phyloP scores from a whole-genome alignment of 805 yeast genomes.

The Priceomyces fermenticarens region DNA sequence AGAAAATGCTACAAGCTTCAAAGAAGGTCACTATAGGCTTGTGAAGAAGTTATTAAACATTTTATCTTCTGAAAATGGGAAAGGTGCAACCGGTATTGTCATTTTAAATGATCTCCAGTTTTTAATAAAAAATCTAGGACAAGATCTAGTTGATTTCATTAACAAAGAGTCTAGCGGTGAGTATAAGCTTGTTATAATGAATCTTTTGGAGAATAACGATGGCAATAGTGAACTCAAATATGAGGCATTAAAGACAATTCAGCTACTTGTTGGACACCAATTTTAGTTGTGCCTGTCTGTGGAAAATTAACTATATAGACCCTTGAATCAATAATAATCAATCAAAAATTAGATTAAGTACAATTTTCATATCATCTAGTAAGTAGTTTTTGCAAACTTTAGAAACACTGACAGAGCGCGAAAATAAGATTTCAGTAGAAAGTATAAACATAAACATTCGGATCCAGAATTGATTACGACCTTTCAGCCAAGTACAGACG shows the following conservation, averaged over 20 bases:
- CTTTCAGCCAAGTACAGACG: not conserved
- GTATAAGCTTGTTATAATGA: conserved; percentile 78
- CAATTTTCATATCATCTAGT: no score
- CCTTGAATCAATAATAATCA: no score
- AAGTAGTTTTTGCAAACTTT: no score
- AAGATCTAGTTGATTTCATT: conserved; percentile 34
- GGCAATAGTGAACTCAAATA: conserved; percentile 85
- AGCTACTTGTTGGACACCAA: conserved; percentile 83
- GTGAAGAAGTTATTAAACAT: conserved; percentile 59
- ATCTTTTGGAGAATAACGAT: conserved; percentile 61
- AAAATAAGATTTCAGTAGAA: not conserved
- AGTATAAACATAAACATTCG: not conserved
- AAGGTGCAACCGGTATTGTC: conserved; percentile 27
- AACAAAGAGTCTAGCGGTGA: conserved; percentile 48
- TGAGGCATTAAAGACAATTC: conserved; percentile 96
- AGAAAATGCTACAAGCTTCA: conserved; percentile 74
- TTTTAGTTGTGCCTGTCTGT: conserved; percentile 28
- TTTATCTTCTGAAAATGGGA: conserved; percentile 32
- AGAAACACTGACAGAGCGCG: no score
- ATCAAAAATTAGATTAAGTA: no score
- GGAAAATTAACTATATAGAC: no score
- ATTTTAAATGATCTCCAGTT: conserved; percentile 42
- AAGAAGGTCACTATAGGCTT: conserved; percentile 71
- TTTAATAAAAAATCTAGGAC: conserved; percentile 39
- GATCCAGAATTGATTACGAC: not conserved